A percentile compares a stretch with the other conserved stretches of the same genome.
Conservation (phyloP, 2,329 filamentous ascomycete species). For the Phymatotrichopsis omnivora region DNA sequence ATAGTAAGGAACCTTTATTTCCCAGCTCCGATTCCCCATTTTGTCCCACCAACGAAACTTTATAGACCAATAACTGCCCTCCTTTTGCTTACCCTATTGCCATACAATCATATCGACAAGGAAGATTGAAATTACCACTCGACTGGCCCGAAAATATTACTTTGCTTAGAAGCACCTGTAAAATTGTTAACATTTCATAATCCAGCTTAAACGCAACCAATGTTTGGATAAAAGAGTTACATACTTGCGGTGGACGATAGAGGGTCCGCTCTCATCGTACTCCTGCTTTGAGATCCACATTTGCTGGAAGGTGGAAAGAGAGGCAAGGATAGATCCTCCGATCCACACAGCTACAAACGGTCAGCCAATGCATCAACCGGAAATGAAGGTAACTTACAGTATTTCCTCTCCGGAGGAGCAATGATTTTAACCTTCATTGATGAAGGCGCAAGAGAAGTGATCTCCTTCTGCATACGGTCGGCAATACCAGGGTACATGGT, state of each 20-base stretch:
- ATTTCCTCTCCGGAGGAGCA: constrained; percentile 99
- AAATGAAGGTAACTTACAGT: constrained; percentile 44
- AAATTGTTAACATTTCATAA: constrained; percentile 12
- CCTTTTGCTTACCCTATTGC: constrained; percentile 22
- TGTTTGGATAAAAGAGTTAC: not conserved
- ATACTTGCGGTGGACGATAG: constrained; percentile 32
- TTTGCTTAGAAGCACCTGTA: constrained; percentile 31
- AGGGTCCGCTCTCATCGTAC: constrained; percentile 74
- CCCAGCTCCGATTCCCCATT: constrained; percentile 17
- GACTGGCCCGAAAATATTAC: constrained; percentile 21
- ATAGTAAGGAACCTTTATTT: constrained; percentile 19
- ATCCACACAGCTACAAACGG: constrained; percentile 70
- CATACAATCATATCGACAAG: constrained; percentile 27
- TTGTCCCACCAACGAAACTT: not conserved
- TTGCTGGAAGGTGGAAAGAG: constrained; percentile 99
- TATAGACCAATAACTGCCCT: constrained; percentile 1
- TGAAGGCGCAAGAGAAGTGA: constrained; percentile 95
- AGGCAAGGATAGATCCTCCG: constrained; percentile 99
- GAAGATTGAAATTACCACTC: constrained; percentile 9
- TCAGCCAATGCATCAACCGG: constrained; percentile 7
- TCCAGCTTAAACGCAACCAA: not conserved
- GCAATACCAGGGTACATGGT: constrained; percentile 99
- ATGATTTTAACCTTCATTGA: constrained; percentile 99
- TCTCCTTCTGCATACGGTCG: constrained; percentile 99
- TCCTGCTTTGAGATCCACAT: constrained; percentile 99